Evolutionary conservation across 2,329 filamentous ascomycete species (phyloP), one percentile per base, ranked within the genome.

Genomic region (Paecilomyces fulvus): DNA sequence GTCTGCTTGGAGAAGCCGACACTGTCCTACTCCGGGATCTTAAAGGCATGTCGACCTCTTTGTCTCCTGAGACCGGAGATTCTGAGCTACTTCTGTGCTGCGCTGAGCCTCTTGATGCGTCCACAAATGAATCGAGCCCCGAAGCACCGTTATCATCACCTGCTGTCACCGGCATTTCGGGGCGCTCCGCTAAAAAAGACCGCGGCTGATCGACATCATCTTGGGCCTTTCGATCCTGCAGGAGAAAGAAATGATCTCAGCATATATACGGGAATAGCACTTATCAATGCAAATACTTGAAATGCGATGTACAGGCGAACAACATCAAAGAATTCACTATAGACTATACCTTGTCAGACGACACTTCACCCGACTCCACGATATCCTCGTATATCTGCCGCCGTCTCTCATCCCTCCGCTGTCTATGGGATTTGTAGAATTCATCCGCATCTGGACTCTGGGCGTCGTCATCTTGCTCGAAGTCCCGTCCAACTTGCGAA

Each of bases 181-280:
- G 81, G 81, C 80, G 76, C 74, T 76, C 75, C 68, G 70, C 82
- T 85, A 85, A 84, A 84, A 85, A 85, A 84, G 82, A 79, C 75
- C 78, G 67, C 54, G 73, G 67, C 57, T 73, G 61, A 59, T 68
- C 59, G 66, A 72, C 67, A 67, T 74, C 69, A 60, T 73, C 66
- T 48, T 64, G 63, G 59, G 52, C 51, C 59, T 61, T 60, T 57
- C 59, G 65, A 60, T 68, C 70, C 71, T 73, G 65, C 65, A 70
- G 64, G 60, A 64, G 63, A 61, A 66, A 56, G 59, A 61, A 63
- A 63, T 60, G 60, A 54, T 55, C 60, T 67, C 68, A 72, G 69
- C 67, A 70, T 52, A 65, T 60, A 61, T 60, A 60, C 60, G 59
- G 63, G 65, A 57, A 61, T 63, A 60, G 10, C 28, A 60, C n/a